Conservation (phyloP, 768 basidiomycete species). For the Crucibulum laeve region DNA sequence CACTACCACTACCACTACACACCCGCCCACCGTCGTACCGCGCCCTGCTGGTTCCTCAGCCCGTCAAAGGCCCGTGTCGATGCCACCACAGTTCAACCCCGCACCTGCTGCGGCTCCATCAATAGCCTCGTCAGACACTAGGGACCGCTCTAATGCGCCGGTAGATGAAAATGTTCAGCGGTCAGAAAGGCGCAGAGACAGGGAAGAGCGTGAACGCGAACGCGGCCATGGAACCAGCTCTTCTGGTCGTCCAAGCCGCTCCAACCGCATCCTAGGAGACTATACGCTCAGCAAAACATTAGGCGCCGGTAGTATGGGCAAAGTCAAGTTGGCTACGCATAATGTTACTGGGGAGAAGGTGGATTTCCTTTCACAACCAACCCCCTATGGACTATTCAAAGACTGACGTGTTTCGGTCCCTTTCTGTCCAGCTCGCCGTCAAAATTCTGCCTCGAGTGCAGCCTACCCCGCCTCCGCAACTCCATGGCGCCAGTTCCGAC, state of each 20-base stretch:
- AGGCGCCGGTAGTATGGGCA: conserved; percentile 98
- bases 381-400: conserved; percentile 4
- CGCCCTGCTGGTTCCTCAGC: conserved; percentile 24
- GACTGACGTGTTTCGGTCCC: neutral
- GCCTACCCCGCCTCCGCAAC: conserved; percentile 48
- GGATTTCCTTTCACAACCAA: conserved; percentile 20
- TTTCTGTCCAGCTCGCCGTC: conserved; percentile 75
- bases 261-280: conserved; percentile 77
- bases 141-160: conserved; percentile 25
- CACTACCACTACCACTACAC: conserved; percentile 13
- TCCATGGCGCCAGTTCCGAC: conserved; percentile 38
- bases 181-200: conserved; percentile 25
- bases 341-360: conserved; percentile 91
- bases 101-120: conserved; percentile 16
- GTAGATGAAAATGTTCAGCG: conserved; percentile 22
- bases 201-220: conserved; percentile 18
- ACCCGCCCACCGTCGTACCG: conserved; percentile 19
- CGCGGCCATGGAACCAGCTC: neutral
- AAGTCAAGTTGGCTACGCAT: conserved; percentile 94
- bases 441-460: conserved; percentile 93
- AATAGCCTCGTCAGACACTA: conserved; percentile 23
- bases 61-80: conserved; percentile 63
- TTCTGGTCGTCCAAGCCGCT: conserved; percentile 27
- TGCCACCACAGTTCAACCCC: conserved; percentile 61
- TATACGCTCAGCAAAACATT: conserved; percentile 96